These are phyloP conservation scores for Phytophthora rubi DNA, from an alignment of 352 stramenopile genomes.

Conservation along the genomic window DNA sequence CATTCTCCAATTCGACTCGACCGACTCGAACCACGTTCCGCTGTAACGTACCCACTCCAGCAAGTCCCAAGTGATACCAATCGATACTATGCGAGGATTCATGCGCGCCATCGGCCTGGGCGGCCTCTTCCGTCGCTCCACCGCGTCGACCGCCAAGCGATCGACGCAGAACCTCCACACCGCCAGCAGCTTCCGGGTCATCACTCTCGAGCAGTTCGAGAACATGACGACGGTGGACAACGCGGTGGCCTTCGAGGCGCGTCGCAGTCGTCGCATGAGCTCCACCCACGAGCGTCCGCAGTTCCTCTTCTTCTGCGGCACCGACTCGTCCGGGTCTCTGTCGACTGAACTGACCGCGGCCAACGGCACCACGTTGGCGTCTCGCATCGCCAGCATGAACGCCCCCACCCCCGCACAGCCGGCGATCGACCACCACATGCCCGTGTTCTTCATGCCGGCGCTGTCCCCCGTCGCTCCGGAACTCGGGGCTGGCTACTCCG, in stretches of 20 bases:
- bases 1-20: conserved; percentile 45
- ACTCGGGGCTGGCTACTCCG: conserved; percentile 30
- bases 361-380: conserved; percentile 32
- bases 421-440: conserved; percentile 69
- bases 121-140: conserved; percentile 51
- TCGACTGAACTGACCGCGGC: conserved; percentile 25
- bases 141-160: conserved; percentile 7
- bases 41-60: conserved; percentile 29
- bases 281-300: conserved; percentile 56
- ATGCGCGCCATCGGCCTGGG: conserved; percentile 73
- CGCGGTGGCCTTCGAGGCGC: conserved; percentile 28
- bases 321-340: conserved; percentile 46
- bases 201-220: conserved; percentile 48
- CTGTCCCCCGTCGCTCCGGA: conserved; percentile 29
- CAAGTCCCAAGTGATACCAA: background rate
- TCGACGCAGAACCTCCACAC: conserved; percentile 10
- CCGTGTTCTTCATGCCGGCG: conserved; percentile 70
- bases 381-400: conserved; percentile 32
- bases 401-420: conserved; percentile 40
- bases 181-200: conserved; percentile 39
- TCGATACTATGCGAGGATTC: conserved; percentile 61
- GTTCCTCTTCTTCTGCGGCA: conserved; percentile 84
- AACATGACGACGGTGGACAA: conserved; percentile 35
- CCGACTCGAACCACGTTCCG: conserved; percentile 29
- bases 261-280: conserved; percentile 44